Base-by-base conservation (phyloP, 1,139 yeast species). In the Kodamaea sp. region DNA sequence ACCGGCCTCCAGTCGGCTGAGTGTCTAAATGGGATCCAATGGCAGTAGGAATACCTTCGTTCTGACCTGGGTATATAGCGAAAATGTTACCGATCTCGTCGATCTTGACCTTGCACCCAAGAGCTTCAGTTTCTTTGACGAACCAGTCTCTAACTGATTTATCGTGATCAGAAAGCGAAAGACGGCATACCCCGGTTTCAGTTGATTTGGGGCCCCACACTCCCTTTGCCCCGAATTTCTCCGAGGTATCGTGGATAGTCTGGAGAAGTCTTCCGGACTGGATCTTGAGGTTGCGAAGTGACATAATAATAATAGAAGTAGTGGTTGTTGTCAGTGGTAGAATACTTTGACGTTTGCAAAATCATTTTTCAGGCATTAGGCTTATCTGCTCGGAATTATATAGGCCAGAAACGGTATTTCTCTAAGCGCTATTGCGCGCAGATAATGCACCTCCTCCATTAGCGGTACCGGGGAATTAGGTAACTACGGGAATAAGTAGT, bases 1-100 rank as follows among this genome's bases (percentile, higher is more conserved):
- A 83, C 41, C 86, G 63, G 5, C 89, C 89, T 21, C 89, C 89
- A 5, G 80, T 79, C n/a, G 89, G 89, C 57, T 83, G 89, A 1
- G 89, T 83, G 50, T 83, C 89, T 38, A 83, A 59, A 56, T 83
- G 89, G 0, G 88, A 80, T 1, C 90, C 89, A 42, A 82, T 78
- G 9, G 77, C 88, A 2, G 81, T 80, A 9, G 89, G 84, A 22
- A 61, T 55, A 1, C 68, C 71, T 2, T 48, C 51, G 31, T 74
- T 68, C 42, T 65, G 59, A 4, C 88, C 88, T 0, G 84, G 83
- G 37, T 68, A 78, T 15, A 76, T 63, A 11, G 83, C 82, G 57
- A 81, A 83, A 24, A 81, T 80, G 51, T 77, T 81, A 12, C 90
- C 89, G 54, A 81, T 43, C 39, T 75, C 70, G 54, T 83, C 90